These are phyloP conservation scores for Pterocarpus santalinus DNA, from an alignment of 306 rosid genomes.

Conservation along the genomic window DNA sequence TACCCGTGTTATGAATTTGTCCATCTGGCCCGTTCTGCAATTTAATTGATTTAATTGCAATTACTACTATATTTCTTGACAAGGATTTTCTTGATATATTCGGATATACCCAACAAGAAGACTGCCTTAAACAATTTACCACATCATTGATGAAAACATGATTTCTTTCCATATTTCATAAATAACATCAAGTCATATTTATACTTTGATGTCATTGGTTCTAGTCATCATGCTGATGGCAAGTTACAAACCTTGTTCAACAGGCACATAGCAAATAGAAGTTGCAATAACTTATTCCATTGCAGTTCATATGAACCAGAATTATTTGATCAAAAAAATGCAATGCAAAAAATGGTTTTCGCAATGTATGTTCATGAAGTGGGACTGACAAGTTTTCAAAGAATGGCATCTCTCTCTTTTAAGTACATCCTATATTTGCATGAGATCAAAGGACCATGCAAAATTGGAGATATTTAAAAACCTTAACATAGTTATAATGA, in stretches of 20 bases:
- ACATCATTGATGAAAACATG: constrained; percentile 9
- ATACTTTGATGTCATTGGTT: not conserved
- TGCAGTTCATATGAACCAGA: constrained; percentile 15
- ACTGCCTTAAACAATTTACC: not conserved
- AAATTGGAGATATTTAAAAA: constrained; percentile 13
- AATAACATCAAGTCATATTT: not conserved
- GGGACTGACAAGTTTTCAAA: constrained; percentile 1
- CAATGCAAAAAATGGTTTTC: constrained; percentile 3
- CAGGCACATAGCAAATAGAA: constrained; percentile 12
- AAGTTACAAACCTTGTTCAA: not conserved
- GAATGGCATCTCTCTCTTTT: constrained; percentile 2
- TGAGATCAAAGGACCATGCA: not conserved
- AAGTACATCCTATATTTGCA: not conserved
- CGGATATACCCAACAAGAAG: constrained; percentile 9
- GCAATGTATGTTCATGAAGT: not conserved
- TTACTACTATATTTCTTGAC: constrained; percentile 6
- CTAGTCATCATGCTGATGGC: not conserved
- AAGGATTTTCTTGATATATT: constrained; percentile 27
- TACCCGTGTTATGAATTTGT: constrained; percentile 38
- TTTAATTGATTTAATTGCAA: constrained; percentile 14
- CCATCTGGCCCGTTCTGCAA: constrained; percentile 61
- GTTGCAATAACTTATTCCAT: not conserved
- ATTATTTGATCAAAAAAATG: not conserved
- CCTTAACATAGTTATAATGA: not conserved
- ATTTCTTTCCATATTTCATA: not conserved